phyloP scores from a whole-genome alignment of 129 eudicot species.

The Deinandra increscens region DNA sequence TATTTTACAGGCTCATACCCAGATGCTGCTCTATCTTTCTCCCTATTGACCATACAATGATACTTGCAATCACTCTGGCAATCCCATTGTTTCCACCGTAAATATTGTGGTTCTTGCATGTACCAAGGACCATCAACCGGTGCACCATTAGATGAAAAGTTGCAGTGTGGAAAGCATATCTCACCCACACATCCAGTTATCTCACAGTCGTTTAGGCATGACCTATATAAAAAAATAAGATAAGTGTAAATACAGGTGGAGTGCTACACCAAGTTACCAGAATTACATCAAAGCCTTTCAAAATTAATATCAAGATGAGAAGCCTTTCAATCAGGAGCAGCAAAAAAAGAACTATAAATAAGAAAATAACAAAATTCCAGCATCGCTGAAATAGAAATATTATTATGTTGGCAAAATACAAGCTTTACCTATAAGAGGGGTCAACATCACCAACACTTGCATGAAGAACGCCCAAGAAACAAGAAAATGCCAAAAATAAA shows the following conservation, averaged over 20 bases:
- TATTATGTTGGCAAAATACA: conserved; percentile 10
- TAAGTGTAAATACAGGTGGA: background rate
- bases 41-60: conserved; percentile 76
- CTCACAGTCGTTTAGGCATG: conserved; percentile 65
- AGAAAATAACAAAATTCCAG: conserved; percentile 6
- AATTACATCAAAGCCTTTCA: background rate
- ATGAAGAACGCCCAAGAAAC: conserved; percentile 42
- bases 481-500: conserved; percentile 45
- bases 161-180: conserved; percentile 68
- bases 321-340: conserved; percentile 7
- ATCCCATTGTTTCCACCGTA: conserved; percentile 71
- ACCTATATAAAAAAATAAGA: conserved; percentile 38
- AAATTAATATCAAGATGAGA: conserved; percentile 1
- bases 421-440: conserved; percentile 58
- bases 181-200: conserved; percentile 67
- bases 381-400: background rate
- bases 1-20: conserved; percentile 73
- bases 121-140: conserved; percentile 60
- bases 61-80: conserved; percentile 83
- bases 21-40: conserved; percentile 54
- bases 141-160: conserved; percentile 45
- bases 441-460: conserved; percentile 89
- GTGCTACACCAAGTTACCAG: background rate
- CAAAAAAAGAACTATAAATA: background rate
- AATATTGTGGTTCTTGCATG: conserved; percentile 63